Base-by-base conservation (phyloP, 306 rosid species). In the Sphenostylis stenocarpa region DNA sequence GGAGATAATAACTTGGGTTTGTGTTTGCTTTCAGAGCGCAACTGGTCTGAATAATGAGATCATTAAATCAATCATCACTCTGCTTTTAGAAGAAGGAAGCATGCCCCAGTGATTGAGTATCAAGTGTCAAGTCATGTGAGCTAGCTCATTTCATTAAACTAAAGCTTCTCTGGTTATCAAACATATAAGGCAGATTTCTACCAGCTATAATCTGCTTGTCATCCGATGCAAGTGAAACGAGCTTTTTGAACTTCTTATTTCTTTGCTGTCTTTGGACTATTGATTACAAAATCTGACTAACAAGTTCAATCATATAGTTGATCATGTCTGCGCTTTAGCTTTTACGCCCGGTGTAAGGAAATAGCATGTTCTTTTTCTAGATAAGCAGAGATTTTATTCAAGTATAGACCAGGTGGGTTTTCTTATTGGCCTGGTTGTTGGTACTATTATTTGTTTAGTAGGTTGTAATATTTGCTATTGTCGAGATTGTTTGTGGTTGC, bases 11-110 rank as follows among this genome's bases (percentile, higher is more conserved):
- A 5, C 36, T 13, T 20, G 70, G 41, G 61, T 62, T 74, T 63
- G 62, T 36, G 67, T 67, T 44, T 33, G 19, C 75, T 69, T 68
- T 73, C 88, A 94, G 97, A 82, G 82, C 62, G 84, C 82, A 34
- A 76, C 84, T 9, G 84, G 80, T 76, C 82, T 76, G 77, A 80
- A 90, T 80, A 88, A 90, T 31, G 94, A 88, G 86, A 88, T 94
- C 69, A 65, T 94, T 6, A 89, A 84, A 80, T 91, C 98, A 43
- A 91, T 94, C 55, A 86, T 94, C 82, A 91, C 82, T 81, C 81
- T 94, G 83, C 85, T 94, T 82, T 65, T 91, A 70, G 98, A 94
- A 89, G 98, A 94, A 89, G 93, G 88, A 63, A 89, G 34, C 51
- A 64, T 70, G 44, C 80, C 79, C 48, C 83, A 85, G 70, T 82